Base-by-base conservation (phyloP, 768 basidiomycete genomes). In the Boletus vinaceobasis region DNA sequence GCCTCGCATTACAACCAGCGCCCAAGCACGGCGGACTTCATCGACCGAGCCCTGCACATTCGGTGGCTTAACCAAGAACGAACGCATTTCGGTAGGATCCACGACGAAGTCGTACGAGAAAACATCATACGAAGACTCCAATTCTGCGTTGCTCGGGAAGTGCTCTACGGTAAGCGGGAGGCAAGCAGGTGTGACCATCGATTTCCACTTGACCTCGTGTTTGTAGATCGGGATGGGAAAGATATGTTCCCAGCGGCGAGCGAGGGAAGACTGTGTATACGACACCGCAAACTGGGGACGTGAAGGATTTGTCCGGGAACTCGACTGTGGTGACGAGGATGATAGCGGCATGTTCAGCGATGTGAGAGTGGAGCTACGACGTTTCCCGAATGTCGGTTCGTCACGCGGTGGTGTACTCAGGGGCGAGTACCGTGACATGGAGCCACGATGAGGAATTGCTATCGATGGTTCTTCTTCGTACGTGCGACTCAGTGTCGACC, bases 201-300 rank as follows among this genome's bases (percentile, higher is more conserved):
- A 86, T 59, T 82, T 84, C 96, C 96, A 98, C 68, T 98, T 97
- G 70, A 94, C 80, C 43, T 95, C 87, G 56, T 93, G 85, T 68
- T 92, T 88, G 66, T 83, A 87, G 26, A 81, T 69, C 7, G 85
- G 82, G 17, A 79, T 78, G 0, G 93, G 86, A 64, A 89, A 87
- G 56, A 88, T 81, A 65, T 96, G 92, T 60, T 95, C 86, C 94
- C 95, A 98, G 19, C 94, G 76, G 40, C 89, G 77, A 2, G 93
- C 91, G n/a, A 93, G 82, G 11, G 84, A 85, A 2, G 83, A 78
- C 57, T 88, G 86, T 0, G 80, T 74, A 53, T 85, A 81, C 0
- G 87, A 79, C 11, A 87, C 76, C 1, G 77, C 69, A 5, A 78
- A 71, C 40, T 78, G 76, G 1, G 84, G 85, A 42, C 82, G 83